Conservation (phyloP, 306 rosid species). For the Alnus glutinosa region DNA sequence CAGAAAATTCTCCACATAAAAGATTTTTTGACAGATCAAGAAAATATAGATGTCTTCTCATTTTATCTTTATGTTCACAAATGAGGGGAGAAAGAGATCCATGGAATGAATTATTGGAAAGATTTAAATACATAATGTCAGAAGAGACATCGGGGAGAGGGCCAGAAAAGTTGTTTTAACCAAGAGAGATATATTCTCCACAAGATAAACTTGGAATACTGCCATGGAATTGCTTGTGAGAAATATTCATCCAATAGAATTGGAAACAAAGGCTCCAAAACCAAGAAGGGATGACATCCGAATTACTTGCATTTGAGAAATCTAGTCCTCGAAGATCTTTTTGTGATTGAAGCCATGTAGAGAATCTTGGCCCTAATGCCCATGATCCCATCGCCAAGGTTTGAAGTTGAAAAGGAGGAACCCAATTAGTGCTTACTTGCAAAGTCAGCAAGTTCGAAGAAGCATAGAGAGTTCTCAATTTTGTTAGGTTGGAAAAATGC, state of each 20-base stretch:
- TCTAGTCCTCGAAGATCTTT: neutral
- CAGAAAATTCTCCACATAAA: neutral
- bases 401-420: neutral
- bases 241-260: neutral
- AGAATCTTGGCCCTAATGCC: neutral
- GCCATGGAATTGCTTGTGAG: neutral
- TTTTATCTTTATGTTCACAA: neutral
- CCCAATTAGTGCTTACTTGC: neutral
- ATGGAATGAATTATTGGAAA: neutral
- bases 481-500: constrained; percentile 17
- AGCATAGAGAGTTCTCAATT: neutral
- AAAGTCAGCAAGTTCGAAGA: constrained; percentile 6
- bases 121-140: neutral
- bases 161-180: neutral
- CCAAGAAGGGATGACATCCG: neutral
- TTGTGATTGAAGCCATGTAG: neutral
- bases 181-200: neutral
- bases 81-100: neutral
- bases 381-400: neutral
- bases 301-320: neutral
- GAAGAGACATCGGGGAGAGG: neutral
- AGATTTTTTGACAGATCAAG: neutral
- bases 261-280: neutral
- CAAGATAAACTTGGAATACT: neutral
- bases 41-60: too few relatives aligned